phyloP scores from a whole-genome alignment of 495 filamentous ascomycete genomes.

The Annulohypoxylon moriforme region DNA sequence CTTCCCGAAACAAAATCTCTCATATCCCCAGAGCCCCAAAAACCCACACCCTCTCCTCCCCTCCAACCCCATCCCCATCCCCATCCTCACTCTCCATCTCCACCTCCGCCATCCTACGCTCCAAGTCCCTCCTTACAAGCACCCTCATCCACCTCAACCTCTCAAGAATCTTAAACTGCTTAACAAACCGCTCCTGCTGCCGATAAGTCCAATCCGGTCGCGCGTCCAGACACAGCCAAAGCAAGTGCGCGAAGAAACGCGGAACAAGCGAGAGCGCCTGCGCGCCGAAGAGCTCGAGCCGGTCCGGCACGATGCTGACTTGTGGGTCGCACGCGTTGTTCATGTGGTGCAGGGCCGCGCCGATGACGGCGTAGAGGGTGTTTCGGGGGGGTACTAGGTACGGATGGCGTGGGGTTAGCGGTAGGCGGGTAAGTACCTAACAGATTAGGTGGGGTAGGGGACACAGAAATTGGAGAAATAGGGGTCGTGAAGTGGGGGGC shows the following conservation, averaged over 20 bases:
- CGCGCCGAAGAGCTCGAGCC: slow-evolving; percentile 36
- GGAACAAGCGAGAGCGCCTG: slow-evolving; percentile 26
- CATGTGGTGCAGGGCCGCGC: slow-evolving; percentile 35
- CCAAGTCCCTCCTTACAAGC: slow-evolving; percentile 1
- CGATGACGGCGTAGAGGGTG: slow-evolving; percentile 36
- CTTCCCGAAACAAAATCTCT: background rate
- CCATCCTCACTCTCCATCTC: background rate
- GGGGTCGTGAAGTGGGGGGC: background rate
- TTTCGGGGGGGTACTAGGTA: slow-evolving; percentile 21
- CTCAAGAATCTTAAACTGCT: slow-evolving; percentile 20
- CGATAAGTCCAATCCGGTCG: background rate
- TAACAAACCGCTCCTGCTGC: slow-evolving; percentile 11
- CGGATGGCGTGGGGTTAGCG: no score
- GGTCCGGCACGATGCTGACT: slow-evolving; percentile 41
- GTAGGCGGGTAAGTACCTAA: no score
- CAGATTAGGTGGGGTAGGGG: background rate
- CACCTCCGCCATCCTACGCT: background rate
- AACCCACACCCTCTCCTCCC: slow-evolving; percentile 20
- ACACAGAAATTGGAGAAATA: background rate
- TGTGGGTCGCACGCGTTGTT: slow-evolving; percentile 32
- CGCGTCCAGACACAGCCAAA: slow-evolving; percentile 30
- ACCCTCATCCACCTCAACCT: slow-evolving; percentile 29
- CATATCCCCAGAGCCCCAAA: slow-evolving; percentile 20
- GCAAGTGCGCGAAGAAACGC: slow-evolving; percentile 32
- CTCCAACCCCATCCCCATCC: background rate